Evolutionary conservation across 768 basidiomycete species (phyloP).

Genomic region (Rhizopogon roseolus): DNA sequence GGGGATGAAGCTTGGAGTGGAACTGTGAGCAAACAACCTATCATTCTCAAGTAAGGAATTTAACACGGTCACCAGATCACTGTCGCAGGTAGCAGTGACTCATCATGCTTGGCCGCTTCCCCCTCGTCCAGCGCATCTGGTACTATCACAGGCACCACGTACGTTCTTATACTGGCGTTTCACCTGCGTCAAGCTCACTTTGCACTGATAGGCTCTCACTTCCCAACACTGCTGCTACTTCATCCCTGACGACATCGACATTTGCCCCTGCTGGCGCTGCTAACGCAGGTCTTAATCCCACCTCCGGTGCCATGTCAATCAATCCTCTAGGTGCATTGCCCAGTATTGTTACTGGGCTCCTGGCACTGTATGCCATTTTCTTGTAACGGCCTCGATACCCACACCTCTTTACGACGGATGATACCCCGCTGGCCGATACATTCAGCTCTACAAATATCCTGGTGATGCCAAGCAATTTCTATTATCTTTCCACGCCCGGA

Average conservation of each 20-base stretch:
- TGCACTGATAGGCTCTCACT: constrained; percentile 1
- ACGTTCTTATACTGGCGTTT: background rate
- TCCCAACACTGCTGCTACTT: background rate
- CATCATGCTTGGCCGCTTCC: constrained; percentile 30
- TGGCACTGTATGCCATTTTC: constrained; percentile 17
- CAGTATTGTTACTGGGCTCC: constrained; percentile 15
- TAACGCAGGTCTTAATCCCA: constrained; percentile 23
- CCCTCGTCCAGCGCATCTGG: constrained; percentile 5
- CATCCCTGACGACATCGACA: constrained; percentile 10
- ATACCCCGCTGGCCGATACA: constrained; percentile 35
- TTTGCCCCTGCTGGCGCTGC: constrained; percentile 27
- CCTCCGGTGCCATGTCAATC: constrained; percentile 19
- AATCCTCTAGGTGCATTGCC: constrained; percentile 17
- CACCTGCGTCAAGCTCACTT: constrained; percentile 4
- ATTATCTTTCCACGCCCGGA: constrained; percentile 1
- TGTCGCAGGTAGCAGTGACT: constrained; percentile 29
- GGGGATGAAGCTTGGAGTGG: constrained; percentile 67
- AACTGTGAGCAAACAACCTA: constrained; percentile 35
- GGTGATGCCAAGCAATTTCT: constrained; percentile 13
- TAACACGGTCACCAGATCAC: constrained; percentile 24
- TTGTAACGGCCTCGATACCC: constrained; percentile 29
- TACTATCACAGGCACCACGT: constrained; percentile 1
- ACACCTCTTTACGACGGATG: constrained; percentile 30
- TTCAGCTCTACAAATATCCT: constrained; percentile 11
- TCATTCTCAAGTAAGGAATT: background rate